Evolutionary conservation across 495 filamentous ascomycete species (phyloP).

Genomic region (Xylaria curta): DNA sequence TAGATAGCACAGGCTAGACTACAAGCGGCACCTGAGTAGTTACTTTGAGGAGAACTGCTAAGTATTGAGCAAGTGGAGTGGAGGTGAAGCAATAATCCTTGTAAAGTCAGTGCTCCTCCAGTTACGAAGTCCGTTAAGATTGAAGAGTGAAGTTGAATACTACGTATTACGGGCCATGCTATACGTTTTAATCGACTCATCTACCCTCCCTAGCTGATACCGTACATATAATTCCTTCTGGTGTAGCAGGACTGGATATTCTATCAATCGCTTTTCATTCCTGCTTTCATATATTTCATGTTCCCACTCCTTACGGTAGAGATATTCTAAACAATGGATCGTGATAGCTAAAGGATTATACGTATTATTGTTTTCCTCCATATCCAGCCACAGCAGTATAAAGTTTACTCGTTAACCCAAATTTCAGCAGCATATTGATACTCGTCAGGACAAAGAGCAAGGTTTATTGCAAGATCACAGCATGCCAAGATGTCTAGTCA

Average conservation of each 20-base stretch:
- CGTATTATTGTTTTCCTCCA: background rate
- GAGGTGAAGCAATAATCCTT: constrained; percentile 18
- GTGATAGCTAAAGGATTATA: background rate
- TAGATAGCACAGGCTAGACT: constrained; percentile 21
- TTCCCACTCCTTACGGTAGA: background rate
- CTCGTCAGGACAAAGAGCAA: constrained; percentile 11
- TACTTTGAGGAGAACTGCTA: background rate
- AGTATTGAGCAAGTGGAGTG: background rate
- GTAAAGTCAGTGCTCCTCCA: background rate
- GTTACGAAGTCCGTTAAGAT: background rate
- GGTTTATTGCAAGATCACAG: constrained; percentile 6
- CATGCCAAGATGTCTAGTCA: constrained; percentile 13
- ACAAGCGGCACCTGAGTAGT: background rate
- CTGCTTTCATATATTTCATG: background rate
- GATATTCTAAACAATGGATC: background rate
- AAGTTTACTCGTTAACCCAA: background rate
- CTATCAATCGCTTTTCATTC: background rate
- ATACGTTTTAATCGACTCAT: background rate
- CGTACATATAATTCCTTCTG: background rate
- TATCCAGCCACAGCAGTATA: background rate
- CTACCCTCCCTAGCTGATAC: background rate
- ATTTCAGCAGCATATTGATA: background rate
- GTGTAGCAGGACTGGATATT: background rate
- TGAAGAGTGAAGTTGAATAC: background rate
- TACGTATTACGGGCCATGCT: background rate